Conservation (phyloP, 2,329 filamentous ascomycete species). For the Juglanconis sp. region DNA sequence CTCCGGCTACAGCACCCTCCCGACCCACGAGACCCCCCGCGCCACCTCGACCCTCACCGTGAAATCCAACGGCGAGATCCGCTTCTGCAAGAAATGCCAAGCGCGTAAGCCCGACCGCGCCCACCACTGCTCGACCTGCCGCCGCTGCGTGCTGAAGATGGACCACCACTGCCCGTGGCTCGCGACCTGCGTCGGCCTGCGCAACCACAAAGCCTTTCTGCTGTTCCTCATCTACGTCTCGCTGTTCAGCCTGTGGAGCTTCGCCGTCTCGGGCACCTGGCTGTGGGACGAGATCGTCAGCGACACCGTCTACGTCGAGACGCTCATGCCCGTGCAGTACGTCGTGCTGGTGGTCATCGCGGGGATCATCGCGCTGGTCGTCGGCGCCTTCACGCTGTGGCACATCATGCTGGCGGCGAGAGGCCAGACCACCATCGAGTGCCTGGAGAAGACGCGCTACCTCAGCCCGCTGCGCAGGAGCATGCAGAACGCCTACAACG, state of each 20-base stretch:
- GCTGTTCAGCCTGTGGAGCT: conserved; percentile 78
- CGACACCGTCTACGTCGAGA: conserved; percentile 68
- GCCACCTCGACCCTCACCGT: conserved; percentile 78
- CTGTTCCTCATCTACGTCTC: conserved; percentile 89
- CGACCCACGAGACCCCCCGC: conserved; percentile 63
- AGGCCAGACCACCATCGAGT: conserved; percentile 93
- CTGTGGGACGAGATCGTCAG: conserved; percentile 80
- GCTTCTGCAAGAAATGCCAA: conserved; percentile 98
- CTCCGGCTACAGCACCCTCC: conserved; percentile 75
- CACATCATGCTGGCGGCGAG: conserved; percentile 77
- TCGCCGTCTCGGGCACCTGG: conserved; percentile 75
- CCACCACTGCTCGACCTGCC: conserved; percentile 95
- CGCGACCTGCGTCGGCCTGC: conserved; percentile 88
- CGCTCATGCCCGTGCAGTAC: conserved; percentile 82
- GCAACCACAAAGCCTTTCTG: conserved; percentile 94
- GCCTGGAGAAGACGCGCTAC: conserved; percentile 92
- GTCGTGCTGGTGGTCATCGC: conserved; percentile 82
- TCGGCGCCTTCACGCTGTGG: conserved; percentile 88
- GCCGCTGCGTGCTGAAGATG: conserved; percentile 96
- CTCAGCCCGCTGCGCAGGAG: conserved; percentile 73
- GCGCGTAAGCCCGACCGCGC: conserved; percentile 90
- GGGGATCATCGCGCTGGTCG: conserved; percentile 86
- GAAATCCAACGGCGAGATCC: conserved; percentile 80
- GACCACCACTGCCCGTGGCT: conserved; percentile 99
- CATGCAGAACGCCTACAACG: conserved; percentile 61